Evolutionary conservation across 169 alveolate species (phyloP).

Genomic region (Blepharisma undulans): DNA sequence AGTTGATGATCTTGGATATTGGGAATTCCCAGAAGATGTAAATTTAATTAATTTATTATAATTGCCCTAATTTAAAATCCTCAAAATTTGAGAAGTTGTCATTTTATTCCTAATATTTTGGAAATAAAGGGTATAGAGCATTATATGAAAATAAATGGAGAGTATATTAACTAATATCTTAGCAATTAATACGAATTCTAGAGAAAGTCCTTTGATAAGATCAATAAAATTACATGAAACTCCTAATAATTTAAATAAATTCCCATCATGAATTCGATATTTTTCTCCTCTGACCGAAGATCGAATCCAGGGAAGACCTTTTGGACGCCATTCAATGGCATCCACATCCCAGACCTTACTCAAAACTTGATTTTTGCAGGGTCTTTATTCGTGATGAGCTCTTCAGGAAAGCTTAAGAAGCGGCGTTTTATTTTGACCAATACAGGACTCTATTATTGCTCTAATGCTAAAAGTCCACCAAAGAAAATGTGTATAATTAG

Average conservation of each 20-base stretch:
- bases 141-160: background rate
- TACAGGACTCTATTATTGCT: background rate
- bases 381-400: background rate
- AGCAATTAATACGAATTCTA: background rate
- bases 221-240: background rate
- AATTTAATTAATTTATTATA: too few species aligned
- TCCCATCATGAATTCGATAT: background rate
- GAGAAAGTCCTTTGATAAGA: background rate
- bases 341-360: background rate
- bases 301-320: background rate
- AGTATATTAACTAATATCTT: background rate
- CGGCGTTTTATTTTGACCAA: conserved; percentile 4
- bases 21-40: background rate
- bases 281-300: background rate
- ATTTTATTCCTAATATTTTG: background rate
- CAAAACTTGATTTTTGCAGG: background rate
- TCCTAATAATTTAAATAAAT: background rate
- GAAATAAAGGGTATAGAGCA: background rate
- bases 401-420: background rate
- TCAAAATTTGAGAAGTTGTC: background rate
- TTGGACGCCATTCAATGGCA: background rate
- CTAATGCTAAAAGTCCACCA: background rate
- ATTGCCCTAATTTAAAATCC: background rate
- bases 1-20: background rate
- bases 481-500: background rate